Evolutionary conservation across 257 asterid genomes (phyloP).

Genomic region (Solanum peruvianum): DNA sequence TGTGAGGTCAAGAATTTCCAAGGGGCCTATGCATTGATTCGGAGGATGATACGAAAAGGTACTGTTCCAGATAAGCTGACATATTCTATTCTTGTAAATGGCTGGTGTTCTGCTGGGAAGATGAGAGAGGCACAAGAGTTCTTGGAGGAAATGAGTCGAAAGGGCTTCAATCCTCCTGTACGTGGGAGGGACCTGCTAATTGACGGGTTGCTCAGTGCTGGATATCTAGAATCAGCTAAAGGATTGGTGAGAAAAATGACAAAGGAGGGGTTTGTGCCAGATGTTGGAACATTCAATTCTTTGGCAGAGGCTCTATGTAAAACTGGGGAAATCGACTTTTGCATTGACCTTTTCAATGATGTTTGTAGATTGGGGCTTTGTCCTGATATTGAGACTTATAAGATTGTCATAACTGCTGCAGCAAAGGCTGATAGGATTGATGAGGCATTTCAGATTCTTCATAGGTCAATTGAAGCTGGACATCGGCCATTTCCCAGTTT

Average conservation of each 20-base stretch:
- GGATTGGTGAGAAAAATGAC: slow-evolving; percentile 85
- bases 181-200: slow-evolving; percentile 88
- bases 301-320: slow-evolving; percentile 65
- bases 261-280: slow-evolving; percentile 81
- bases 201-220: slow-evolving; percentile 79
- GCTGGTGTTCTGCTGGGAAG: slow-evolving; percentile 95
- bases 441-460: slow-evolving; percentile 65
- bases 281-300: slow-evolving; percentile 73
- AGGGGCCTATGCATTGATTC: slow-evolving; percentile 87
- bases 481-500: slow-evolving; percentile 84
- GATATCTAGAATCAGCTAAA: slow-evolving; percentile 95
- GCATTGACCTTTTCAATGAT: slow-evolving; percentile 59
- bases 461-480: slow-evolving; percentile 77
- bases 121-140: slow-evolving; percentile 92
- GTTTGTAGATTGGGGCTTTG: slow-evolving; percentile 58
- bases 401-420: slow-evolving; percentile 47
- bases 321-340: slow-evolving; percentile 64
- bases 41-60: slow-evolving; percentile 80
- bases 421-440: slow-evolving; percentile 72
- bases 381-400: slow-evolving; percentile 65
- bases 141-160: slow-evolving; percentile 88
- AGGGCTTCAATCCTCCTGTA: slow-evolving; percentile 87
- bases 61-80: slow-evolving; percentile 66
- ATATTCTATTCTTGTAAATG: slow-evolving; percentile 74
- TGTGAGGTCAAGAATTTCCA: slow-evolving; percentile 93